These are phyloP conservation scores for Aspergillus cavernicola DNA, from an alignment of 495 filamentous ascomycete genomes.

Conservation along the genomic window DNA sequence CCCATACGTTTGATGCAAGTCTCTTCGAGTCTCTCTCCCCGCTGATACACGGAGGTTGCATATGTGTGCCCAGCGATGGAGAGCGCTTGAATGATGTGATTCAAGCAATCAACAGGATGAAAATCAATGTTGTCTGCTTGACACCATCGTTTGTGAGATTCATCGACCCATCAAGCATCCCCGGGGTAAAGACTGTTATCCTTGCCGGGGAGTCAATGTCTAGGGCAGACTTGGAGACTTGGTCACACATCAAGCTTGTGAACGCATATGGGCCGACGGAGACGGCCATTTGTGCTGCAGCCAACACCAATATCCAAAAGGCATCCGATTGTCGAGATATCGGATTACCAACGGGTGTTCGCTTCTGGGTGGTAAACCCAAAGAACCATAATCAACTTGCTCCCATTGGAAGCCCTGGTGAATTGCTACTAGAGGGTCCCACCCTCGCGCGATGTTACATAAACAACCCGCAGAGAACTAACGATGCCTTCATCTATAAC, in stretches of 20 bases:
- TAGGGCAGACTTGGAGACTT: constrained; percentile 45
- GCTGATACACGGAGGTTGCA: constrained; percentile 41
- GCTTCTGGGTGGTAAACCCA: constrained; percentile 45
- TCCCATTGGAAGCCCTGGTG: constrained; percentile 48
- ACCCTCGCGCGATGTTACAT: constrained; percentile 47
- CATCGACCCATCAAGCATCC: constrained; percentile 41
- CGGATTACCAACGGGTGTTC: constrained; percentile 38
- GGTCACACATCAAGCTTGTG: constrained; percentile 51
- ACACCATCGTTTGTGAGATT: constrained; percentile 54
- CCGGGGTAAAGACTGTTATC: constrained; percentile 42
- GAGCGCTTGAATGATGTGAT: constrained; percentile 47
- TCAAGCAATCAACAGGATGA: constrained; percentile 41
- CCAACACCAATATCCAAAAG: constrained; percentile 34
- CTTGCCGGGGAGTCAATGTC: constrained; percentile 56
- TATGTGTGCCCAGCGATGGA: constrained; percentile 50
- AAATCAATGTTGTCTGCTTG: constrained; percentile 41
- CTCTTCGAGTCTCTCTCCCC: constrained; percentile 39
- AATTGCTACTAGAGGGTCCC: constrained; percentile 49
- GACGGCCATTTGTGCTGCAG: constrained; percentile 34
- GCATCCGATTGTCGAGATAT: constrained; percentile 42
- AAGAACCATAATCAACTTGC: constrained; percentile 42
- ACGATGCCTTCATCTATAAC: constrained; percentile 42
- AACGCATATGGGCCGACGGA: constrained; percentile 61
- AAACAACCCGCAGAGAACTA: constrained; percentile 39
- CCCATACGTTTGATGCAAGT: constrained; percentile 53